Base-by-base conservation (phyloP, 495 filamentous ascomycete genomes). In the Xylaria grammica region DNA sequence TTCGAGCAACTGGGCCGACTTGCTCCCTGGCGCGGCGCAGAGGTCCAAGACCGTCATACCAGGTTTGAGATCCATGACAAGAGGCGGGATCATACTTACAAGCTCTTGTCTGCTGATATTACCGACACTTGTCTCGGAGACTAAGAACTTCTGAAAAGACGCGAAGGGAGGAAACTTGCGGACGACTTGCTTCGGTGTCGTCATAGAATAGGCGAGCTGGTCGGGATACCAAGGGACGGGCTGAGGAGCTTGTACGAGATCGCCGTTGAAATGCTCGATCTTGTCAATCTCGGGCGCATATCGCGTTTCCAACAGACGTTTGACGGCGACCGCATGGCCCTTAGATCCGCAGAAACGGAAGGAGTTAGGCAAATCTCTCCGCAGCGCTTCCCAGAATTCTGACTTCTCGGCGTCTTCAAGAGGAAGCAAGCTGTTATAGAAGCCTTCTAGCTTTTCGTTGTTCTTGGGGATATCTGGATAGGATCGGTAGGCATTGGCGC, bases 101-200 rank as follows among this genome's bases (percentile, higher is more conserved):
- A 94, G 87, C 79, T 99, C 95, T 77, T 99, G 95, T 69, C 95
- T 86, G 75, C 89, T 96, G 73, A 99, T 98, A 72, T 98, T 99
- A 71, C 95, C 95, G 55, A 97, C 91, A 49, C 90, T 92, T 11
- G 95, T 97, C 81, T 99, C 95, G 27, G 93, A 94, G 24, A 99
- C 95, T n/a, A 99, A 81, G 82, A 96, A 99, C 74, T 95, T 96
- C 77, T 99, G 95, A 77, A 99, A 98, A 17, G 90, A 90, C 49
- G 91, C 87, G 74, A 99, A 99, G 2, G 96, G 96, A 6, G 90
- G 85, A 74, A 95, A 96, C 65, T 91, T 91, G 59, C 96, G 89
- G 67, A 98, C 82, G 60, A 97, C 89, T 63, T 95, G 90, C 81
- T 98, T 98, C 19, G 95, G 92, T 7, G 93, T 97, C 22, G 92